These are phyloP conservation scores for Globisporangium solare DNA, from an alignment of 352 stramenopile species.

Conservation along the genomic window DNA sequence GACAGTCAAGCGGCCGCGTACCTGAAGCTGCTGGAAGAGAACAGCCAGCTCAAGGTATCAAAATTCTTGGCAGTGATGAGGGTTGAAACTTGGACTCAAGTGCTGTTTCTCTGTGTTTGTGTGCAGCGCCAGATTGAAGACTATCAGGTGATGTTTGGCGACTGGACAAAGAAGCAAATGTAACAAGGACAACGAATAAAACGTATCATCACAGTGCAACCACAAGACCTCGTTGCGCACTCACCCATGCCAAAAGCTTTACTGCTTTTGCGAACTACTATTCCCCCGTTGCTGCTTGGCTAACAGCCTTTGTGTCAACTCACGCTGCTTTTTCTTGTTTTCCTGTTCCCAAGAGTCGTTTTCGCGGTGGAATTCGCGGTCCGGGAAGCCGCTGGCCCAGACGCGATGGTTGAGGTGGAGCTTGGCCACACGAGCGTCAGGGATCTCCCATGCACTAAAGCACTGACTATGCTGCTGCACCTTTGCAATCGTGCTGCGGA, in stretches of 20 bases:
- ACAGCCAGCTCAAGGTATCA: slow-evolving; percentile 60
- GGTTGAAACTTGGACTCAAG: too few species aligned
- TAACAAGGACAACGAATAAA: slow-evolving; percentile 13
- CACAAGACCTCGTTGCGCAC: too few species aligned
- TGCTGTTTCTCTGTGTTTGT: too few species aligned
- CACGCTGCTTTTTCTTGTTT: slow-evolving; percentile 26
- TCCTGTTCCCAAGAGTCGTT: slow-evolving; percentile 15
- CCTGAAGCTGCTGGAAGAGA: slow-evolving; percentile 70
- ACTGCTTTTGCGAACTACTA: background rate
- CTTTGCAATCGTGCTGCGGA: slow-evolving; percentile 19
- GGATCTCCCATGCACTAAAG: slow-evolving; percentile 38
- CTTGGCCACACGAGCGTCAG: slow-evolving; percentile 36
- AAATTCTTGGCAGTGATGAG: too few species aligned
- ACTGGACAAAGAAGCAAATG: slow-evolving; percentile 83
- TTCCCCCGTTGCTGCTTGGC: slow-evolving; percentile 6
- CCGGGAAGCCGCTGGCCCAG: slow-evolving; percentile 46
- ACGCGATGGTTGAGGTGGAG: slow-evolving; percentile 26
- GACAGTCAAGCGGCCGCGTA: slow-evolving; percentile 68
- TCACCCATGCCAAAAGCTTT: background rate
- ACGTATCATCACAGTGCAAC: slow-evolving; percentile 3
- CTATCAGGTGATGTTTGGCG: slow-evolving; percentile 77
- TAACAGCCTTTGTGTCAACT: slow-evolving; percentile 23
- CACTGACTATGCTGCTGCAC: slow-evolving; percentile 23
- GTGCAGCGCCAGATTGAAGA: slow-evolving; percentile 62
- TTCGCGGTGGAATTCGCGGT: slow-evolving; percentile 42